Percentiles rank a stretch among this genome's conserved stretches.
Conservation (phyloP, 805 yeast species). For the Yarrowia porcina region DNA sequence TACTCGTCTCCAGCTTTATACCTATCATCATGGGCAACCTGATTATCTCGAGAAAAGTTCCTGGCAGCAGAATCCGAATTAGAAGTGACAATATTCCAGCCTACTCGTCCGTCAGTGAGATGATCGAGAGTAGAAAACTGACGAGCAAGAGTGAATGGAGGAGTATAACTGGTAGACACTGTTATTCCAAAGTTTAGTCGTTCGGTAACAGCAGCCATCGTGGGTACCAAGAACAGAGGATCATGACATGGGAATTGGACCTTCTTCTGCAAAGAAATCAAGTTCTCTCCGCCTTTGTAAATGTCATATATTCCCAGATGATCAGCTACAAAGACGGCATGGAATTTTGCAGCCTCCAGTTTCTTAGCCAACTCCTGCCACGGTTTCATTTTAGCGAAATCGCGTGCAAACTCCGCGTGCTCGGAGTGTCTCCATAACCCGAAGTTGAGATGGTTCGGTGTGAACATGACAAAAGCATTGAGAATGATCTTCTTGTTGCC, state of each 20-base stretch:
- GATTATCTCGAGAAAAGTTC: constrained; percentile 40
- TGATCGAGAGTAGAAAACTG: constrained; percentile 47
- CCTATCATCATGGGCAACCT: constrained; percentile 45
- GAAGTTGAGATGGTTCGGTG: background rate
- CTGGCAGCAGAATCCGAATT: constrained; percentile 46
- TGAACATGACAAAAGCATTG: constrained; percentile 8
- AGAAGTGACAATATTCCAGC: constrained; percentile 50
- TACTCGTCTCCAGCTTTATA: constrained; percentile 45
- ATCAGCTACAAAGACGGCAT: constrained; percentile 44
- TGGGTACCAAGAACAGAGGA: constrained; percentile 42
- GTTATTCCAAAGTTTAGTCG: constrained; percentile 45
- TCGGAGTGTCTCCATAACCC: background rate
- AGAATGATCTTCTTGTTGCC: constrained; percentile 13
- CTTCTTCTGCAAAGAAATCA: constrained; percentile 39
- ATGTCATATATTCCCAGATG: constrained; percentile 44
- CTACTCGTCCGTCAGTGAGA: constrained; percentile 45
- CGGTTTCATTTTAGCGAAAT: constrained; percentile 2
- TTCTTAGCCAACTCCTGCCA: background rate
- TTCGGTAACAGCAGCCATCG: constrained; percentile 46
- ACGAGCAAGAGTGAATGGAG: constrained; percentile 45
- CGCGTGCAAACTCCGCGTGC: background rate
- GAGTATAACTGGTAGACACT: constrained; percentile 45
- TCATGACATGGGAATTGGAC: constrained; percentile 43
- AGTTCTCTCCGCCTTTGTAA: constrained; percentile 41
- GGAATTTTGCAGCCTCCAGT: constrained; percentile 31